Percentiles rank a stretch among this genome's conserved stretches.
Conservation (phyloP, 768 basidiomycete species). For the Pleurotus eryngii region DNA sequence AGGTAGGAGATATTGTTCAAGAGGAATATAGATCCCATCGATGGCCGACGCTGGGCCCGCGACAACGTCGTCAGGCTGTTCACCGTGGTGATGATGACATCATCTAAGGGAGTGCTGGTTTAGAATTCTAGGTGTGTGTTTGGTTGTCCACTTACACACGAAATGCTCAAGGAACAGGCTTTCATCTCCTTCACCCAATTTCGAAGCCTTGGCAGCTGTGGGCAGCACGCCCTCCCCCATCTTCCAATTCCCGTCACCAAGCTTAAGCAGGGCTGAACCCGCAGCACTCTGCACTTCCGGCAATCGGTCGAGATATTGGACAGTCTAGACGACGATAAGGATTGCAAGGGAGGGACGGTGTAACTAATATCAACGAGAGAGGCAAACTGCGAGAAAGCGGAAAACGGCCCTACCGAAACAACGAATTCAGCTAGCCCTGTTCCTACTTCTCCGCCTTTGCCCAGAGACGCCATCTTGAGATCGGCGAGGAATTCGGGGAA, state of each 20-base stretch:
- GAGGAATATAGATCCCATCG: slow-evolving; percentile 72
- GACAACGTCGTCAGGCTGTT: slow-evolving; percentile 62
- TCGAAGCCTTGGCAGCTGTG: slow-evolving; percentile 49
- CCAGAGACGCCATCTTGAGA: slow-evolving; percentile 59
- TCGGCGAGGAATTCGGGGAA: slow-evolving; percentile 85
- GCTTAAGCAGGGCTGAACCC: slow-evolving; percentile 57
- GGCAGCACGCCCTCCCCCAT: slow-evolving; percentile 74
- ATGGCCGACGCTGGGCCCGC: slow-evolving; percentile 53
- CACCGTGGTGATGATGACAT: slow-evolving; percentile 67
- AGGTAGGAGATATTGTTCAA: slow-evolving; percentile 79
- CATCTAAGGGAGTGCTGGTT: slow-evolving; percentile 40
- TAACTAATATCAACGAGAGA: neutral
- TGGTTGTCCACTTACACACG: slow-evolving; percentile 47
- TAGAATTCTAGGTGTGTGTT: no score
- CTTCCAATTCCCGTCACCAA: slow-evolving; percentile 89
- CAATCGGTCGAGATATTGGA: slow-evolving; percentile 65
- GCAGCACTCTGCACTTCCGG: slow-evolving; percentile 71
- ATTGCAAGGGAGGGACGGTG: neutral
- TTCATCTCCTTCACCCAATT: slow-evolving; percentile 53
- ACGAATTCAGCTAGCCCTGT: slow-evolving; percentile 64
- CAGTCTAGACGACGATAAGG: slow-evolving; percentile 40
- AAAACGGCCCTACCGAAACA: slow-evolving; percentile 38
- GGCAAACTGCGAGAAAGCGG: neutral
- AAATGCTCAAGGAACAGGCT: slow-evolving; percentile 69
- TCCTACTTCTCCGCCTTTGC: slow-evolving; percentile 57